phyloP scores from a whole-genome alignment of 2,329 filamentous ascomycete genomes.

The Chaetomium globosum region DNA sequence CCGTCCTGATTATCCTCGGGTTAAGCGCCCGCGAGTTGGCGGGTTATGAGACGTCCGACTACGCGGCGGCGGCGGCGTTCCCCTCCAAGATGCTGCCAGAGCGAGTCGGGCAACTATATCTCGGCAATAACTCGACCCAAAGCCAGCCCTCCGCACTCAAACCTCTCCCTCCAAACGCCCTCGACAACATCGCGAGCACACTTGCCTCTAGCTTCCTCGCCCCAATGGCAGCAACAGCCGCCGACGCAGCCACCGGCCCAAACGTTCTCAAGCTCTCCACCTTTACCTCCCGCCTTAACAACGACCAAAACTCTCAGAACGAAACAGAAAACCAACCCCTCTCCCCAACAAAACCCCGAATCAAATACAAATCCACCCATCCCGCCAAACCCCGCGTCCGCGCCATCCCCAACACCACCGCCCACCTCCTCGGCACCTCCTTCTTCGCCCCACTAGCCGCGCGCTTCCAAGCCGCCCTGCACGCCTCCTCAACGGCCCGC shows the following conservation, averaged over 20 bases:
- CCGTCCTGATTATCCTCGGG: constrained; percentile 79
- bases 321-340: constrained; percentile 20
- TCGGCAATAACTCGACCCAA: constrained; percentile 42
- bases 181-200: constrained; percentile 68
- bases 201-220: constrained; percentile 74
- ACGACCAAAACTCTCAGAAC: constrained; percentile 37
- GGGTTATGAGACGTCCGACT: constrained; percentile 66
- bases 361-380: constrained; percentile 34
- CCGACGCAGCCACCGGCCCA: constrained; percentile 77
- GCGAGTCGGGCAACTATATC: constrained; percentile 72
- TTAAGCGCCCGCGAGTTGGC: constrained; percentile 82
- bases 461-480: constrained; percentile 70
- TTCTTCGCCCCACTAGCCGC: constrained; percentile 89
- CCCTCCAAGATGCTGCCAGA: constrained; percentile 79
- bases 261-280: constrained; percentile 85
- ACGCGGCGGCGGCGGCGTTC: constrained; percentile 60
- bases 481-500: constrained; percentile 40
- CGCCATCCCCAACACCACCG: constrained; percentile 74
- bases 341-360: constrained; percentile 34
- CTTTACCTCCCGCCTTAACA: constrained; percentile 73
- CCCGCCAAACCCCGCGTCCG: constrained; percentile 47
- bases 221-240: constrained; percentile 79
- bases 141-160: constrained; percentile 49
- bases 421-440: constrained; percentile 69
- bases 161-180: constrained; percentile 57